Conservation (phyloP, 192 early-diverging fungal genomes). For the Pilobolus umbonatus region DNA sequence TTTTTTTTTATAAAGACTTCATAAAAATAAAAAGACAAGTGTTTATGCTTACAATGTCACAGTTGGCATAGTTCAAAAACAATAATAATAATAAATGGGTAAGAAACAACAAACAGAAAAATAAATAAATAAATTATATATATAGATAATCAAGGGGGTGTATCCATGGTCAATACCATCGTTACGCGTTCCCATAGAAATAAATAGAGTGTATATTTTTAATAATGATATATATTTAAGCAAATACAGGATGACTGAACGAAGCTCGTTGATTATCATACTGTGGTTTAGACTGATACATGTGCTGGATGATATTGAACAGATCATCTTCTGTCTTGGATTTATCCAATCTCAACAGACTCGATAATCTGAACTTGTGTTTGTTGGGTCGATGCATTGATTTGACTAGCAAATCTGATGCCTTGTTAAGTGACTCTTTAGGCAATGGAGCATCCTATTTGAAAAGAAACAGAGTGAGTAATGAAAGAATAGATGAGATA, state of each 20-base stretch:
- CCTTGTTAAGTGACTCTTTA: conserved; percentile 39
- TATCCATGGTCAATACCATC: too few relatives aligned
- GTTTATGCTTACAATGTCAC: background rate
- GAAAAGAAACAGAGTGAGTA: conserved; percentile 1
- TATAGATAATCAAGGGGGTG: too few relatives aligned
- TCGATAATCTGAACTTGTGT: conserved; percentile 43
- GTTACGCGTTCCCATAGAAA: too few relatives aligned
- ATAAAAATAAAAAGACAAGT: background rate
- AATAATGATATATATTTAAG: background rate
- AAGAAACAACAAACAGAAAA: conserved; percentile 1
- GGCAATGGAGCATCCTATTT: conserved; percentile 48
- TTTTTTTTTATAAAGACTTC: background rate
- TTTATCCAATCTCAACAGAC: conserved; percentile 31
- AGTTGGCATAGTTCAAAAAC: background rate
- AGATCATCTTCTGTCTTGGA: conserved; percentile 12
- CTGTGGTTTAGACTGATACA: conserved; percentile 14
- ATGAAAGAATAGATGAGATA: conserved; percentile 8
- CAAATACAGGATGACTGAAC: conserved; percentile 11
- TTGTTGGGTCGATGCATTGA: conserved; percentile 26
- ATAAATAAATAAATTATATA: too few relatives aligned
- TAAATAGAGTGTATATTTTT: too few relatives aligned
- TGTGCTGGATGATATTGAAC: conserved; percentile 16
- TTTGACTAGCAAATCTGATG: conserved; percentile 44
- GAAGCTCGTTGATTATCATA: conserved; percentile 30
- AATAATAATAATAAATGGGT: conserved; percentile 5